phyloP scores from a whole-genome alignment of 2,329 filamentous ascomycete species.

The Hymenoscyphus repandus region DNA sequence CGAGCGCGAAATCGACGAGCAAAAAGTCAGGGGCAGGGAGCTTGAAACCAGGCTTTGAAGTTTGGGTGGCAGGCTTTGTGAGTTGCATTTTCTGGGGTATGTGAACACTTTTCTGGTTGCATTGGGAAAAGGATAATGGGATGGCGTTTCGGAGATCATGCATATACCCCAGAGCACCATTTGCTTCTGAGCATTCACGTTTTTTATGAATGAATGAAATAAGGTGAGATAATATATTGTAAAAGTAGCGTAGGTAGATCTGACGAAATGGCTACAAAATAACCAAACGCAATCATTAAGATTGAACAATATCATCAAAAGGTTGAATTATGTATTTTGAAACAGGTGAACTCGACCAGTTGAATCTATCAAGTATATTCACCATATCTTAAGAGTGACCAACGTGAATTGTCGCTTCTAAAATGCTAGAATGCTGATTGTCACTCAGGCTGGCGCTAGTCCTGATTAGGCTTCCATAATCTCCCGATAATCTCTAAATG shows the following conservation, averaged over 20 bases:
- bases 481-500: constrained; percentile 8
- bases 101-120: constrained; percentile 7
- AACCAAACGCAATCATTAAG: too few species aligned
- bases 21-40: constrained; percentile 13
- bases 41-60: constrained; percentile 5
- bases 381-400: too few species aligned
- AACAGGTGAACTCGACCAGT: too few species aligned
- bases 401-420: too few species aligned
- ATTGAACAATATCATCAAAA: too few species aligned
- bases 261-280: too few species aligned
- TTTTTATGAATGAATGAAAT: neutral
- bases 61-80: constrained; percentile 6
- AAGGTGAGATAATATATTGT: neutral
- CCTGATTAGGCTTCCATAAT: neutral
- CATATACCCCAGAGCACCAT: constrained; percentile 14
- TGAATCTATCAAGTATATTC: too few species aligned
- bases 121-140: neutral
- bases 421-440: too few species aligned
- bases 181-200: neutral
- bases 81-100: constrained; percentile 14
- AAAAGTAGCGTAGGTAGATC: neutral
- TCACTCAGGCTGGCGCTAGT: neutral
- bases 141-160: constrained; percentile 4
- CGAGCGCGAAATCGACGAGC: constrained; percentile 1
- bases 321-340: too few species aligned